Evolutionary conservation across 129 eudicot genomes (phyloP), one percentile per base, ranked within the genome.

Genomic region (Artemisia tridentata): DNA sequence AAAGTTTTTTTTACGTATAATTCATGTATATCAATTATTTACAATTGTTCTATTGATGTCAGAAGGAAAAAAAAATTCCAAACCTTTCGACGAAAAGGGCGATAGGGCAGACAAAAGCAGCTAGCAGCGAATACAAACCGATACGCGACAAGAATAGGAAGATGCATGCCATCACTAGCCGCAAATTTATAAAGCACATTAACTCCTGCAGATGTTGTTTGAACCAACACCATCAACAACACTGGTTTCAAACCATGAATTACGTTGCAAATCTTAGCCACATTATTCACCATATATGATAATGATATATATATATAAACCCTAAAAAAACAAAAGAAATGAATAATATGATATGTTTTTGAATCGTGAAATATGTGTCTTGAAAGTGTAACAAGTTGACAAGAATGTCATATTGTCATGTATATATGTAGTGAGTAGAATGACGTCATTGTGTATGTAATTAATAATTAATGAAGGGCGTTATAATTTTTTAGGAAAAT

Each of bases 51-150:
- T 23, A 23, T 23, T 23, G 25, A 23, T 23, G 25, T 1, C 25
- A 23, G n/a, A n/a, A n/a, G 25, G 25, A 23, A 20, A n/a, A n/a
- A n/a, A n/a, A n/a, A 48, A 55, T 16, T 29, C 1, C 58, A 52
- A 27, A 88, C 96, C 96, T 23, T 75, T 85, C 95, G 7, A 73
- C 55, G 20, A 80, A 79, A 50, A 80, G 63, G 1, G 96, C 96
- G 70, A 85, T 1, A 3, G 95, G 95, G 66, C 73, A 58, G 7
- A 85, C 78, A 50, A 79, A 58, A 16, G 79, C 80, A 14, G n/a
- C n/a, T n/a, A n/a, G 88, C 69, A 11, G 83, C 79, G 74, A 88
- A 85, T n/a, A 81, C 11, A 31, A 85, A 88, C 7, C 96, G 80
- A 41, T 85, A 88, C 31, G 82, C 86, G n/a, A 83, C n/a, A n/a